Evolutionary conservation across 164 flowering plant species (phyloP).

Genomic region (Taxillus chinensis): DNA sequence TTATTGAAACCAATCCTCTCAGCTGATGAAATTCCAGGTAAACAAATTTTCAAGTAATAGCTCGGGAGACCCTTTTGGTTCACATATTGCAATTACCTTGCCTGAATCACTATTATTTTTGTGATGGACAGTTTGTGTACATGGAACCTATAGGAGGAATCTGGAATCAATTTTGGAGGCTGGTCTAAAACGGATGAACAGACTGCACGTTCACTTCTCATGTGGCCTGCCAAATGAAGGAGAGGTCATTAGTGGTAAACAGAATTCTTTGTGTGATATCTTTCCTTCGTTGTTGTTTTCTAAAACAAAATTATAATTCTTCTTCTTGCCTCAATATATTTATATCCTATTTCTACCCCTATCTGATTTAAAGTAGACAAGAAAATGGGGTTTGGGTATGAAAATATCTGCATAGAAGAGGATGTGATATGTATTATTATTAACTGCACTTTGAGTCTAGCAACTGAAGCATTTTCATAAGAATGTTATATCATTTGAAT

Average conservation of each 20-base stretch:
- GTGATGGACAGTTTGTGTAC: conserved; percentile 67
- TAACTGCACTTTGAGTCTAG: too few species aligned
- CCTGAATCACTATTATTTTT: background rate
- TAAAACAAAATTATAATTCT: too few species aligned
- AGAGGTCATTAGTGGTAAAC: conserved; percentile 76
- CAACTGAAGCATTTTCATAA: too few species aligned
- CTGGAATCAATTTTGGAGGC: conserved; percentile 67
- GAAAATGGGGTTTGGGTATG: too few species aligned
- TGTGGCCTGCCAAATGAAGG: conserved; percentile 78
- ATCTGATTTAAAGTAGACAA: too few species aligned
- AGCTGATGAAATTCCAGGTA: conserved; percentile 76
- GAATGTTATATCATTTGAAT: too few species aligned
- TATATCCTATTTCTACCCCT: too few species aligned
- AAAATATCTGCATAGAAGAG: too few species aligned
- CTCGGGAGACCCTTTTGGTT: background rate
- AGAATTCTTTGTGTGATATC: too few species aligned
- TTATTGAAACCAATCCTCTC: conserved; percentile 71
- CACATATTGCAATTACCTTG: background rate
- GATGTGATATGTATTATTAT: too few species aligned
- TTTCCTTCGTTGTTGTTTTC: too few species aligned
- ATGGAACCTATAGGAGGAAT: conserved; percentile 81
- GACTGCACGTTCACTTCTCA: conserved; percentile 89
- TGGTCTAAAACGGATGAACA: conserved; percentile 82
- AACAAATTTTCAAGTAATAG: background rate
- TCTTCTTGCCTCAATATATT: too few species aligned